These are phyloP conservation scores for Trichoderma harzianum DNA, from an alignment of 2,329 filamentous ascomycete genomes.

Conservation along the genomic window DNA sequence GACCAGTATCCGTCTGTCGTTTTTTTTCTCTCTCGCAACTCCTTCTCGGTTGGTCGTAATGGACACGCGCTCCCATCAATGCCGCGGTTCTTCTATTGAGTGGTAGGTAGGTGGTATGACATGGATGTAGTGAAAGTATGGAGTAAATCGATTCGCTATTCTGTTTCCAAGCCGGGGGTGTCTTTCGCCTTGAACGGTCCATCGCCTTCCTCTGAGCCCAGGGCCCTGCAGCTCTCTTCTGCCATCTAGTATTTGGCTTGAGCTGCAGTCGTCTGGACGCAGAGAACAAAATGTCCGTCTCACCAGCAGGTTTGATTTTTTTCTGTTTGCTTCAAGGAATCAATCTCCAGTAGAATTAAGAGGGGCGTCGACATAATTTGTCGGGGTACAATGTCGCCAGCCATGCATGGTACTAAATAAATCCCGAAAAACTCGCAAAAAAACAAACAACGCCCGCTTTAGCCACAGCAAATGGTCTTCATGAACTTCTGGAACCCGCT, in stretches of 20 bases:
- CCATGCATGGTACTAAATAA: slow-evolving; percentile 21
- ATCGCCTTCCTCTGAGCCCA: background rate
- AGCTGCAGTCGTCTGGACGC: background rate
- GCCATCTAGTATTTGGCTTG: background rate
- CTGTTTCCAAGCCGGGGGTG: slow-evolving; percentile 9
- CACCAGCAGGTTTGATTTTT: background rate
- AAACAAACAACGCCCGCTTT: slow-evolving; percentile 28
- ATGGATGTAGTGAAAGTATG: slow-evolving; percentile 16
- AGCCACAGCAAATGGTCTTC: slow-evolving; percentile 89
- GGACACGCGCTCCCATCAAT: slow-evolving; percentile 23
- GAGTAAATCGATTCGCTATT: slow-evolving; percentile 12
- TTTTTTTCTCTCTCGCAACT: slow-evolving; percentile 13
- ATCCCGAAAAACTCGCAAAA: slow-evolving; percentile 24
- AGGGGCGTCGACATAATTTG: slow-evolving; percentile 9
- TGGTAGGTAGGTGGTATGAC: slow-evolving; percentile 22
- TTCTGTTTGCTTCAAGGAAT: background rate
- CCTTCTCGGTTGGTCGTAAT: slow-evolving; percentile 24
- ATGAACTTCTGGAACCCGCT: slow-evolving; percentile 88
- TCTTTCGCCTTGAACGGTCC: background rate
- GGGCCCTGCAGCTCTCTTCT: background rate
- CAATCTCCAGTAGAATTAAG: slow-evolving; percentile 16
- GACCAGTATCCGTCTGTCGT: slow-evolving; percentile 24
- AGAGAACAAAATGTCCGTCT: slow-evolving; percentile 1
- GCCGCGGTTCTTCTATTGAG: slow-evolving; percentile 26
- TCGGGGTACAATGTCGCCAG: slow-evolving; percentile 15